Conservation (phyloP, 495 filamentous ascomycete genomes). For the Staphylotrichum longicolle region DNA sequence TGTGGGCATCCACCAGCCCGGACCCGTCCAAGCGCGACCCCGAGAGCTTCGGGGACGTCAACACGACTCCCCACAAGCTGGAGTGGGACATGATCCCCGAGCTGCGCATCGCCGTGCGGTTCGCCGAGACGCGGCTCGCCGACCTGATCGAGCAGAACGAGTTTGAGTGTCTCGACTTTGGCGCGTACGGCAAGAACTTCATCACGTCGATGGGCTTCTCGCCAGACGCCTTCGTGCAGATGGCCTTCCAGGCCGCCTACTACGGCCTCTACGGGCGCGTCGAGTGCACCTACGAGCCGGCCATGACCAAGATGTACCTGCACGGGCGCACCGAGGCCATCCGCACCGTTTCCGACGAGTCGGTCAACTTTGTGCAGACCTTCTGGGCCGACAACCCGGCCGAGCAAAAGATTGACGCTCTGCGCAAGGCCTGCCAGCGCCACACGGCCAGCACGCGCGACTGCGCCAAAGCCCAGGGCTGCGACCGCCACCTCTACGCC, state of each 20-base stretch:
- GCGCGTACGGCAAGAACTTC: constrained; percentile 89
- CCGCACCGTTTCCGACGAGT: constrained; percentile 76
- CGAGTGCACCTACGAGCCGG: constrained; percentile 94
- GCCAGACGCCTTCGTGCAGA: constrained; percentile 95
- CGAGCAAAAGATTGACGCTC: constrained; percentile 75
- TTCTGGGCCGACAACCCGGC: constrained; percentile 93
- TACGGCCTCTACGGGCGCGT: constrained; percentile 94
- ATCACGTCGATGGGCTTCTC: constrained; percentile 97
- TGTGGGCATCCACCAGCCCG: constrained; percentile 89
- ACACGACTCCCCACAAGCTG: constrained; percentile 89
- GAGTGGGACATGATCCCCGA: constrained; percentile 98
- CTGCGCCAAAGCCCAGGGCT: constrained; percentile 89
- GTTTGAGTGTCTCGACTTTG: constrained; percentile 88
- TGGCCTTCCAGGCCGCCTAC: constrained; percentile 98
- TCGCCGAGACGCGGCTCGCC: constrained; percentile 91
- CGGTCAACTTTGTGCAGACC: constrained; percentile 80
- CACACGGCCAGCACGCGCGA: constrained; percentile 79
- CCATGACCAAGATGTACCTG: constrained; percentile 93
- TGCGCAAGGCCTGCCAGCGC: constrained; percentile 77
- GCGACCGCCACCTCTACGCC: constrained; percentile 90
- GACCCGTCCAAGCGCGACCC: constrained; percentile 95
- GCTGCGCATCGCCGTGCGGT: constrained; percentile 83
- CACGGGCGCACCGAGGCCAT: constrained; percentile 96
- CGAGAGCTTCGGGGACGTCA: constrained; percentile 89
- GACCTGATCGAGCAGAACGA: constrained; percentile 97